Evolutionary conservation across 2,329 filamentous ascomycete genomes (phyloP).

Genomic region (Epichloe brachyelytri): DNA sequence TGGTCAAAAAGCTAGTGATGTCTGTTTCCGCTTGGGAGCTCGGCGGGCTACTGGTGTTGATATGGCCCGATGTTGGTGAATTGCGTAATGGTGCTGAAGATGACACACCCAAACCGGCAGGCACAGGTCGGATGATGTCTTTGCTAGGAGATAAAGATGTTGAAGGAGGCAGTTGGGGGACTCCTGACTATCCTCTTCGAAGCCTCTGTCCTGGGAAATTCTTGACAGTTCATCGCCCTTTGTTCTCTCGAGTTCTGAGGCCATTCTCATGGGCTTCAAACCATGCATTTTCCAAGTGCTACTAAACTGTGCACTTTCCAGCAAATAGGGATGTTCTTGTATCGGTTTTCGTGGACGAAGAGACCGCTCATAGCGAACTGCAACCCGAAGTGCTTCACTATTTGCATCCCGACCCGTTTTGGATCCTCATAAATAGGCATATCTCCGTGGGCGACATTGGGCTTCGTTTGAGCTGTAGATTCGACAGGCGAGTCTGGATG

Average conservation of each 20-base stretch:
- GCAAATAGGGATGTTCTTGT: constrained; percentile 45
- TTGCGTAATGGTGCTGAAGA: constrained; percentile 19
- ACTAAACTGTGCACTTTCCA: constrained; percentile 43
- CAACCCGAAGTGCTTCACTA: constrained; percentile 12
- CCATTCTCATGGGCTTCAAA: constrained; percentile 36
- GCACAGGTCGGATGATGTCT: constrained; percentile 9
- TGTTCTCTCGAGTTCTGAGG: constrained; percentile 15
- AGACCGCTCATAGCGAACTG: constrained; percentile 30
- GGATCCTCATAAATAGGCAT: neutral
- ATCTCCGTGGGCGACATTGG: neutral
- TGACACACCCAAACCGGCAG: constrained; percentile 11
- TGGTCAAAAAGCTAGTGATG: constrained; percentile 23
- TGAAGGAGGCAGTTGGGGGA: constrained; percentile 19
- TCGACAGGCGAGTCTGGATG: neutral
- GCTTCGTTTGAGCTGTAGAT: neutral
- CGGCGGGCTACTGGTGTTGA: constrained; percentile 19
- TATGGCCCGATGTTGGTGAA: constrained; percentile 13
- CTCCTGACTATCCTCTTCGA: constrained; percentile 38
- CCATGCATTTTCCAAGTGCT: constrained; percentile 40
- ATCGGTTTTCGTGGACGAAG: constrained; percentile 48
- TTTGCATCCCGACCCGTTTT: neutral
- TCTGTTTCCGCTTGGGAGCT: constrained; percentile 24
- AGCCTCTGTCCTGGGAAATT: constrained; percentile 41
- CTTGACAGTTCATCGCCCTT: constrained; percentile 33
- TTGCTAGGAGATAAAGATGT: constrained; percentile 19